These are phyloP conservation scores for Penicillium fimorum DNA, from an alignment of 495 filamentous ascomycete genomes.

Conservation along the genomic window DNA sequence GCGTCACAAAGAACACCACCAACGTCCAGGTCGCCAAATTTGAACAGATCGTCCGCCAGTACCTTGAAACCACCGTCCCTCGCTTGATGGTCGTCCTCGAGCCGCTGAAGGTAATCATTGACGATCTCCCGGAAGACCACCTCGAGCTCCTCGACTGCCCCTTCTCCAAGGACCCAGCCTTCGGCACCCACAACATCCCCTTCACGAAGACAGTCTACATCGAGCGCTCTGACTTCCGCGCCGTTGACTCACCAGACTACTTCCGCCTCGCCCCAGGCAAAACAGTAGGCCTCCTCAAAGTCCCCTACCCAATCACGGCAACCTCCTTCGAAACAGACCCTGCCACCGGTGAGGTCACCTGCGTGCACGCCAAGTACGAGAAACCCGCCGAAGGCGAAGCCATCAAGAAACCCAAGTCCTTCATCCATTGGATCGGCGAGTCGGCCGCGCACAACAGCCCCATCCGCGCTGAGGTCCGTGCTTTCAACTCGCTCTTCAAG, in stretches of 20 bases:
- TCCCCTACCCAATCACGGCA: constrained; percentile 78
- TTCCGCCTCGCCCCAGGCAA: constrained; percentile 94
- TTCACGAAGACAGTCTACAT: constrained; percentile 90
- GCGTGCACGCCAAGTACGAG: constrained; percentile 42
- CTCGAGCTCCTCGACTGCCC: constrained; percentile 62
- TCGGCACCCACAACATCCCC: constrained; percentile 56
- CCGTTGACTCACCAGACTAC: constrained; percentile 79
- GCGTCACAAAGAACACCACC: constrained; percentile 73
- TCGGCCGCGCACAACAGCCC: constrained; percentile 58
- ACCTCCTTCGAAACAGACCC: constrained; percentile 72
- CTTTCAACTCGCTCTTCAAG: constrained; percentile 84
- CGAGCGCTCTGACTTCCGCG: constrained; percentile 87
- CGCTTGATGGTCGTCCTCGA: constrained; percentile 79
- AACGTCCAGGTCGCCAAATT: constrained; percentile 73
- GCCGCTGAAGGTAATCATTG: constrained; percentile 67
- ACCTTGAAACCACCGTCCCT: constrained; percentile 81
- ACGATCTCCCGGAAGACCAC: constrained; percentile 69
- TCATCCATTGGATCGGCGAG: constrained; percentile 83
- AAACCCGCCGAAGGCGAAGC: constrained; percentile 50
- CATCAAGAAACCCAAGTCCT: constrained; percentile 70
- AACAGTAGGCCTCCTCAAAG: constrained; percentile 81
- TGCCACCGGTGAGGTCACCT: constrained; percentile 61
- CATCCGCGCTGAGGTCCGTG: constrained; percentile 72
- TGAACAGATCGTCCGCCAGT: constrained; percentile 74
- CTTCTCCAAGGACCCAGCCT: constrained; percentile 57